Conservation (phyloP, 768 basidiomycete genomes). For the Trametes cingulata region DNA sequence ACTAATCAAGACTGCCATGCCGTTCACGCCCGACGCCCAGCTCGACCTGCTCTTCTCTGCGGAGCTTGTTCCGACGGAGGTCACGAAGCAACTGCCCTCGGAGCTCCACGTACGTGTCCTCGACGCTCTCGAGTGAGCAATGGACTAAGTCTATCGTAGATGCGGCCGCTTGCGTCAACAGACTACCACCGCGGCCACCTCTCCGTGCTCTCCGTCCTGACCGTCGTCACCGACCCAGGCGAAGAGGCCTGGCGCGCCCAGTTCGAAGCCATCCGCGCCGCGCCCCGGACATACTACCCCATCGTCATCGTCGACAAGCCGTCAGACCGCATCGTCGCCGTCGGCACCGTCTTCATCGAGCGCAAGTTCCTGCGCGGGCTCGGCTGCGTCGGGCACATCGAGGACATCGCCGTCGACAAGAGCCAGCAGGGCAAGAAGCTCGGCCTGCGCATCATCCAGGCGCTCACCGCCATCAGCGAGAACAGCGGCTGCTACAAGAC, state of each 20-base stretch:
- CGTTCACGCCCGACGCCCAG: conserved; percentile 59
- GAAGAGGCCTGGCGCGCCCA: conserved; percentile 68
- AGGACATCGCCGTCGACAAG: conserved; percentile 94
- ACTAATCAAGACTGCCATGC: conserved; percentile 29
- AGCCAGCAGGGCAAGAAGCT: conserved; percentile 89
- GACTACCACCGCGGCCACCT: conserved; percentile 87
- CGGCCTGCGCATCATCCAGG: conserved; percentile 83
- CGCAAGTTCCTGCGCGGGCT: conserved; percentile 89
- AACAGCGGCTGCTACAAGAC: conserved; percentile 89
- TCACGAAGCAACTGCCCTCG: conserved; percentile 57
- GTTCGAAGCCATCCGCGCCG: conserved; percentile 57
- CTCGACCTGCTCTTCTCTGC: conserved; percentile 81
- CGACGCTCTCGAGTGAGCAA: too few species aligned
- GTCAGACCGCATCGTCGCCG: conserved; percentile 78
- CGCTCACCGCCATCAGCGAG: conserved; percentile 84
- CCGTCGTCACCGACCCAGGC: conserved; percentile 68
- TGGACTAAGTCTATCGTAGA: conserved; percentile 44
- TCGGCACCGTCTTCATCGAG: conserved; percentile 86
- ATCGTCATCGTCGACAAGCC: conserved; percentile 79
- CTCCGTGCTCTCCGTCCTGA: conserved; percentile 73
- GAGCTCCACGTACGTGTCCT: conserved; percentile 62
- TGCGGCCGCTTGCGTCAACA: conserved; percentile 85
- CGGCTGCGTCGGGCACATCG: conserved; percentile 93
- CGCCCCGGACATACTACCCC: conserved; percentile 72
- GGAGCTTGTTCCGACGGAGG: conserved; percentile 66